Percentiles rank a stretch among this genome's conserved stretches.
These are phyloP conservation scores for Emiliania huxleyi DNA, from an alignment of 78 protist species.

Conservation along the genomic window DNA sequence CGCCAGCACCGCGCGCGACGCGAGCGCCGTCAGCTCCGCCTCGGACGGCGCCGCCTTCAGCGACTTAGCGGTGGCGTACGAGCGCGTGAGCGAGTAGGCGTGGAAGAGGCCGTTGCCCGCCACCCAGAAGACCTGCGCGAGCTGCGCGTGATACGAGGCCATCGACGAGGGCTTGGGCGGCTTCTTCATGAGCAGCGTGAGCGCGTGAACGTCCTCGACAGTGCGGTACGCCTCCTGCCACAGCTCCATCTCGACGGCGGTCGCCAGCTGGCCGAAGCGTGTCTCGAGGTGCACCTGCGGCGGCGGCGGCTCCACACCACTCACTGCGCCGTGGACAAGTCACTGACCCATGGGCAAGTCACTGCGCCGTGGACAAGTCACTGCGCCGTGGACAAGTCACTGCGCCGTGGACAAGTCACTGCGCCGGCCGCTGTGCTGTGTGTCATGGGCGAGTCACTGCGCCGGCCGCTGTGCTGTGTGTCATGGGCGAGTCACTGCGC, in stretches of 20 bases:
- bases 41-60: conserved; percentile 38
- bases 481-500: too few species aligned
- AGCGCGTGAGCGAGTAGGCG: conserved; percentile 47
- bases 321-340: too few species aligned
- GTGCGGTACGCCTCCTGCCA: conserved; percentile 84
- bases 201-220: conserved; percentile 78
- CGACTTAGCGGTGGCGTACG: background rate
- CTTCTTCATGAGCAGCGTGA: conserved; percentile 41
- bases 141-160: conserved; percentile 23
- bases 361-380: too few species aligned
- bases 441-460: too few species aligned
- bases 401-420: too few species aligned
- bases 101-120: conserved; percentile 72
- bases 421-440: too few species aligned
- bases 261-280: conserved; percentile 77
- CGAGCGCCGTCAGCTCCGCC: conserved; percentile 3
- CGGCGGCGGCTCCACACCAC: too few species aligned
- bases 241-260: conserved; percentile 75
- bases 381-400: too few species aligned
- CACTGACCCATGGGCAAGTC: too few species aligned
- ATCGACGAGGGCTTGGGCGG: conserved; percentile 21
- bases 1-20: conserved; percentile 44
- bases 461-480: too few species aligned
- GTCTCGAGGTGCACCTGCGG: conserved; percentile 73
- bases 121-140: conserved; percentile 80